Evolutionary conservation across 2,329 filamentous ascomycete species (phyloP).

Genomic region (Dryadomyces quercivorus): DNA sequence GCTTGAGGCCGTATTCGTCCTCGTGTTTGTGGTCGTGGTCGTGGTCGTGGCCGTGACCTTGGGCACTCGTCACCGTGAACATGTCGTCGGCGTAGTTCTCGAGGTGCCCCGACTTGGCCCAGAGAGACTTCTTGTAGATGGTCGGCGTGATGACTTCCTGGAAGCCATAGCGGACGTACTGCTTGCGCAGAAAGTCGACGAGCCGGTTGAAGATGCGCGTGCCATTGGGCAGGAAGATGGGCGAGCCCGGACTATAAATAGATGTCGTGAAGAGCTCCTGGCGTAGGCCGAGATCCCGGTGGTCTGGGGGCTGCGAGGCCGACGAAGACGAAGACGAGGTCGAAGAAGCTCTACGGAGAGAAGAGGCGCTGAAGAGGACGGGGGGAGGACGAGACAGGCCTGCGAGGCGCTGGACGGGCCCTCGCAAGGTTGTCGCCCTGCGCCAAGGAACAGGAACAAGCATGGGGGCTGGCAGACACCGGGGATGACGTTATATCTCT

Average conservation of each 20-base stretch:
- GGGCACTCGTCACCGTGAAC: constrained; percentile 66
- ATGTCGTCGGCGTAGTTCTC: constrained; percentile 88
- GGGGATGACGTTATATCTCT: neutral
- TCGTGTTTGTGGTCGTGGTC: constrained; percentile 17
- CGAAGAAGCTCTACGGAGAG: neutral
- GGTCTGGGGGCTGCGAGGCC: constrained; percentile 29
- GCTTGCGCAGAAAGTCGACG: constrained; percentile 66
- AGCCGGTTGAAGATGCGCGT: constrained; percentile 75
- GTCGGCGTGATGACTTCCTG: constrained; percentile 81
- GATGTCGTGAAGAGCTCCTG: constrained; percentile 74
- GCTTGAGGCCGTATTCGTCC: constrained; percentile 72
- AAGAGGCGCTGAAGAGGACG: neutral
- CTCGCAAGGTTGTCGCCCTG: neutral
- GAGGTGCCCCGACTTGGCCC: constrained; percentile 77
- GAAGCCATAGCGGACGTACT: constrained; percentile 77
- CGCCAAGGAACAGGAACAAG: constrained; percentile 14
- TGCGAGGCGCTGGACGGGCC: neutral
- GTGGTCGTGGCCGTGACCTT: constrained; percentile 19
- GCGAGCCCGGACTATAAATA: constrained; percentile 71
- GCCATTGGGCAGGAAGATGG: constrained; percentile 73
- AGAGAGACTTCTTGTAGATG: constrained; percentile 80
- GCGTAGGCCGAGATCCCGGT: constrained; percentile 46
- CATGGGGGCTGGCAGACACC: constrained; percentile 10
- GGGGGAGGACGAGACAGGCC: neutral
- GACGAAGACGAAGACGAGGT: neutral